Conservation (phyloP, 139 green algal species). For the Eudorina sp. region DNA sequence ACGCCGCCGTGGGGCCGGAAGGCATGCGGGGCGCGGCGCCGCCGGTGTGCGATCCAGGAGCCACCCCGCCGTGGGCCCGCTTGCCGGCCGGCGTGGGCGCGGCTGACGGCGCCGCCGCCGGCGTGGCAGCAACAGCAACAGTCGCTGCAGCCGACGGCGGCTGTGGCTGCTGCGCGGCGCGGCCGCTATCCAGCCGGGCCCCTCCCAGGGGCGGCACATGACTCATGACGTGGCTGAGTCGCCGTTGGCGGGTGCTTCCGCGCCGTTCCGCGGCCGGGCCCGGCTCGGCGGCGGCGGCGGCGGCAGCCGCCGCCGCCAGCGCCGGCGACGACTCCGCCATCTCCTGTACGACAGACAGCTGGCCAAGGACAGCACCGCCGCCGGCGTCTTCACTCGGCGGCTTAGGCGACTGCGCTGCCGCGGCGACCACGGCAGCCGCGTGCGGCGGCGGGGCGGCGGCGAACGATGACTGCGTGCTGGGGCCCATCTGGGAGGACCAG, state of each 20-base stretch:
- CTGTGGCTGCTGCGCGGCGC: background rate
- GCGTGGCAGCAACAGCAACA: no score
- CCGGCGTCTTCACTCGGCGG: no score
- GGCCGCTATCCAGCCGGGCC: background rate
- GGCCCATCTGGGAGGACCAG: background rate
- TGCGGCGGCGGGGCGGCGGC: background rate
- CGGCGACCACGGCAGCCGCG: background rate
- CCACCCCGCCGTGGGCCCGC: no score
- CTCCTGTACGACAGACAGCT: conserved; percentile 13
- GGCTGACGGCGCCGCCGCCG: no score
- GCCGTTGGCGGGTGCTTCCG: conserved; percentile 8
- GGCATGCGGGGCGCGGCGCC: no score
- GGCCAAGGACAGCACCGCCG: background rate
- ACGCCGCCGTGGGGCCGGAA: no score
- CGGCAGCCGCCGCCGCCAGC: background rate
- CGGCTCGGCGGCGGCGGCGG: no score
- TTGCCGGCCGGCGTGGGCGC: no score
- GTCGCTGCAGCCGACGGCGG: no score
- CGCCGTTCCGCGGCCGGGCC: background rate
- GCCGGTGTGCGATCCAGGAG: no score
- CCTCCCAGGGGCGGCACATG: background rate
- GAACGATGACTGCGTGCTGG: background rate
- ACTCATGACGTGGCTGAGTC: conserved; percentile 21
- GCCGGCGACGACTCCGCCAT: background rate
- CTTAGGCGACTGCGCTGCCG: background rate